Evolutionary conservation across 495 filamentous ascomycete species (phyloP).

Genomic region (Penicillium coprophilum): DNA sequence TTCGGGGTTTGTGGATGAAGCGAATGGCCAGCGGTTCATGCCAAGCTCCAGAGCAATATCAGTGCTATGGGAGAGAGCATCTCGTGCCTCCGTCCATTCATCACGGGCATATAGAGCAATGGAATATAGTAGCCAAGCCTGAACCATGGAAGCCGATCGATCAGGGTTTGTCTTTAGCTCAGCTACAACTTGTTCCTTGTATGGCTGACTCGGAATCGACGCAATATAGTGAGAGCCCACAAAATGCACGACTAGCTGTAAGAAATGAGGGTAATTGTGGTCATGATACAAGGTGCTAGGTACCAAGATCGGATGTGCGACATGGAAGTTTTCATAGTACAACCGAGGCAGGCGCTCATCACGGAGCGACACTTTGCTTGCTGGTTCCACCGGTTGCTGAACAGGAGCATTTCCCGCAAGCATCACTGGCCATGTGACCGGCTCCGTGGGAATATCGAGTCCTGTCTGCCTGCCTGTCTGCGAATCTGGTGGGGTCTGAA

Average conservation of each 20-base stretch:
- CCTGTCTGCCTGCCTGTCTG: constrained; percentile 14
- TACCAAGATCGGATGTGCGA: constrained; percentile 41
- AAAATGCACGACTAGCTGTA: constrained; percentile 39
- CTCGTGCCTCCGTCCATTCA: constrained; percentile 35
- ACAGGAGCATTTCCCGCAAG: constrained; percentile 15
- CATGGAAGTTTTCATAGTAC: constrained; percentile 45
- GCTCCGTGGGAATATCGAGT: constrained; percentile 16
- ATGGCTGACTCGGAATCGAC: constrained; percentile 21
- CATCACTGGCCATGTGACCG: constrained; percentile 29
- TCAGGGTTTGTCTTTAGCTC: constrained; percentile 30
- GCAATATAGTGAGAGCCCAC: constrained; percentile 40
- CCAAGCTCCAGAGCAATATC: constrained; percentile 41
- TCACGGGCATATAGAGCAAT: constrained; percentile 39
- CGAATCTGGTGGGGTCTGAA: constrained; percentile 17
- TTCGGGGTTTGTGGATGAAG: constrained; percentile 22
- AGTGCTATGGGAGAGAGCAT: constrained; percentile 29
- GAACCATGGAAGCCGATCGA: constrained; percentile 37
- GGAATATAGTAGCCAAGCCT: constrained; percentile 40
- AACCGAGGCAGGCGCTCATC: constrained; percentile 38
- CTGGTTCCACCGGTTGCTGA: constrained; percentile 14
- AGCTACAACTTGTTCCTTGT: constrained; percentile 27
- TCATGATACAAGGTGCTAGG: constrained; percentile 34
- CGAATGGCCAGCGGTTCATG: constrained; percentile 39
- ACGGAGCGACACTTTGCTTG: constrained; percentile 21
- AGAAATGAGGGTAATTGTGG: constrained; percentile 37